A percentile compares a stretch with the other conserved stretches of the same genome.
These are phyloP conservation scores for Tylopilus plumbeoviolaceoides DNA, from an alignment of 768 basidiomycete genomes.

Conservation along the genomic window DNA sequence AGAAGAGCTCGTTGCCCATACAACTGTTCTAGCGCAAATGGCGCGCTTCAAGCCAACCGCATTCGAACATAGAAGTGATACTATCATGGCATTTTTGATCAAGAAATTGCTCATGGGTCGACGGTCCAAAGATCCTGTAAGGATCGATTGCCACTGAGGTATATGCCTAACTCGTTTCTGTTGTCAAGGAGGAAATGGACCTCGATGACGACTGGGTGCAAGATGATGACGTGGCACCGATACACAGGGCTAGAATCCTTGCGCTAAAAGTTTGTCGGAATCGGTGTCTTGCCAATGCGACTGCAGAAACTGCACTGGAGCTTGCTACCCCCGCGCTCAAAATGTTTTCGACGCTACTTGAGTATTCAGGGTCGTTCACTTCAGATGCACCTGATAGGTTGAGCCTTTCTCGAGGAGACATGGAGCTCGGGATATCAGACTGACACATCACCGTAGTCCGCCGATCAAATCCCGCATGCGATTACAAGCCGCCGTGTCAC, in stretches of 20 bases:
- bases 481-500: slow-evolving; percentile 73
- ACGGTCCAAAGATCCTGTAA: slow-evolving; percentile 41
- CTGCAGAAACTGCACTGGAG: slow-evolving; percentile 54
- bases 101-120: slow-evolving; percentile 68
- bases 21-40: slow-evolving; percentile 72
- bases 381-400: slow-evolving; percentile 53
- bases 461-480: slow-evolving; percentile 74
- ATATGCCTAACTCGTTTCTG: neutral
- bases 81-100: slow-evolving; percentile 66
- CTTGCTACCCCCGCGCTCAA: slow-evolving; percentile 73
- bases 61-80: slow-evolving; percentile 77
- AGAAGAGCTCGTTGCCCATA: slow-evolving; percentile 57
- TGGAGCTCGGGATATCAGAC: neutral
- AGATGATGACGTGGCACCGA: slow-evolving; percentile 54
- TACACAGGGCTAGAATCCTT: slow-evolving; percentile 66
- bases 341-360: slow-evolving; percentile 69
- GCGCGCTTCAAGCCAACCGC: slow-evolving; percentile 62
- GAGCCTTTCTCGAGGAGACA: slow-evolving; percentile 16
- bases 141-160: slow-evolving; percentile 15
- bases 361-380: slow-evolving; percentile 61
- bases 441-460: slow-evolving; percentile 37
- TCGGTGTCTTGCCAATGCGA: slow-evolving; percentile 68
- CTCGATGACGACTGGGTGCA: slow-evolving; percentile 72
- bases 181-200: slow-evolving; percentile 52
- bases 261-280: slow-evolving; percentile 80